phyloP scores from a whole-genome alignment of 306 rosid species.

The Medicago truncatula region DNA sequence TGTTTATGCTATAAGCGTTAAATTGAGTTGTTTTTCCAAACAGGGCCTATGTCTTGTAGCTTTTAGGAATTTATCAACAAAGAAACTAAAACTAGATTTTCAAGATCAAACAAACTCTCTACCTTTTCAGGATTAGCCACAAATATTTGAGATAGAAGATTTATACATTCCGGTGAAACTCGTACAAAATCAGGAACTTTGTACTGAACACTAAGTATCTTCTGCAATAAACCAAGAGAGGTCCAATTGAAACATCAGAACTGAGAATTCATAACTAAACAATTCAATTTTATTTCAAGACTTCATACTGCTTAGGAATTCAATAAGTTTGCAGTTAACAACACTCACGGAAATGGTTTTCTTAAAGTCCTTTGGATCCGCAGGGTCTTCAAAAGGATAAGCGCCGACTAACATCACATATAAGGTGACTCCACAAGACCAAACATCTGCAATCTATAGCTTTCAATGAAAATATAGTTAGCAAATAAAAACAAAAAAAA shows the following conservation, averaged over 20 bases:
- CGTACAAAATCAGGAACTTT: constrained; percentile 64
- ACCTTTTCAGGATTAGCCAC: constrained; percentile 84
- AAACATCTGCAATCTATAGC: constrained; percentile 85
- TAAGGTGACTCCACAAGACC: constrained; percentile 96
- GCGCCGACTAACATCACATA: constrained; percentile 87
- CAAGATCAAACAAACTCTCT: constrained; percentile 5
- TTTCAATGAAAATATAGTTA: constrained; percentile 22
- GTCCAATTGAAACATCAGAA: constrained; percentile 35
- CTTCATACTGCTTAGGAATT: constrained; percentile 5
- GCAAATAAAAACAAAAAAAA: background rate
- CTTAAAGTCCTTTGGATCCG: constrained; percentile 73
- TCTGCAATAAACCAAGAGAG: constrained; percentile 54
- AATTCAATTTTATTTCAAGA: constrained; percentile 16
- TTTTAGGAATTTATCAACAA: background rate
- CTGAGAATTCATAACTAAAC: constrained; percentile 12
- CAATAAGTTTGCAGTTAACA: constrained; percentile 16
- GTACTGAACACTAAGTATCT: constrained; percentile 72
- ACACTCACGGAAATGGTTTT: constrained; percentile 69
- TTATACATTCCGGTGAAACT: constrained; percentile 69
- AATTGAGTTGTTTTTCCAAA: background rate
- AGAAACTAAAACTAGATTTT: constrained; percentile 21
- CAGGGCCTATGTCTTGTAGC: background rate
- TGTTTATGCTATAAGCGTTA: background rate
- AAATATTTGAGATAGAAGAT: constrained; percentile 75
- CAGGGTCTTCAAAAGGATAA: constrained; percentile 88